Evolutionary conservation across 2,329 filamentous ascomycete species (phyloP), one percentile per base, ranked within the genome.

Genomic region (Penicillium sp.): DNA sequence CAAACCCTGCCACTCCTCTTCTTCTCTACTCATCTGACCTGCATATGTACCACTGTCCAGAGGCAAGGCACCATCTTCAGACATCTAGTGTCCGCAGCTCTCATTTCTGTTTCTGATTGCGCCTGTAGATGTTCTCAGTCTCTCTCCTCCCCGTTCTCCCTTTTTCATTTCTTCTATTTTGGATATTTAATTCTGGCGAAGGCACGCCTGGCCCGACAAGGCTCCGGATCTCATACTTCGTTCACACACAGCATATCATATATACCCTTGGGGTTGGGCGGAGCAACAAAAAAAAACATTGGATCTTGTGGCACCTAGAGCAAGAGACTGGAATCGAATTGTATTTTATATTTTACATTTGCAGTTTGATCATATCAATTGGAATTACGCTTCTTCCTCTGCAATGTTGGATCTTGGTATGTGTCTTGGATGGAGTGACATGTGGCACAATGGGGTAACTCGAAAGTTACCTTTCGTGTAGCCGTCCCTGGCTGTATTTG

Each of bases 251-350:
- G 40, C 57, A 60, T 47, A 57, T 56, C 51, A 59, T 56, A 62
- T 61, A 67, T 66, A 68, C 64, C 63, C 67, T 62, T 50, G 58
- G 58, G 61, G 56, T 61, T 56, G 56, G 57, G 44, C 55, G 62
- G 63, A 65, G 54, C 53, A 57, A 23, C 23, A 23, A 23, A 59
- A 57, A 65, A 52, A 56, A 56, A 61, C 47, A 53, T 45, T 40
- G 51, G 27, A 48, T 57, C 38, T 51, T 43, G 55, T 59, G 57
- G 56, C 59, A 61, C 56, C 47, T 59, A 66, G 61, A 66, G 52
- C 58, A 53, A 57, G 49, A 59, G 53, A 56, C 46, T 59, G 53
- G 55, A 66, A 57, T 60, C 54, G 45, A 53, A 56, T 57, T 62
- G 56, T 64, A 62, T 56, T 62, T 55, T 62, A 57, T 59, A 44